These are phyloP conservation scores for Colletotrichum sp. DNA, from an alignment of 2,329 filamentous ascomycete genomes.

Conservation along the genomic window DNA sequence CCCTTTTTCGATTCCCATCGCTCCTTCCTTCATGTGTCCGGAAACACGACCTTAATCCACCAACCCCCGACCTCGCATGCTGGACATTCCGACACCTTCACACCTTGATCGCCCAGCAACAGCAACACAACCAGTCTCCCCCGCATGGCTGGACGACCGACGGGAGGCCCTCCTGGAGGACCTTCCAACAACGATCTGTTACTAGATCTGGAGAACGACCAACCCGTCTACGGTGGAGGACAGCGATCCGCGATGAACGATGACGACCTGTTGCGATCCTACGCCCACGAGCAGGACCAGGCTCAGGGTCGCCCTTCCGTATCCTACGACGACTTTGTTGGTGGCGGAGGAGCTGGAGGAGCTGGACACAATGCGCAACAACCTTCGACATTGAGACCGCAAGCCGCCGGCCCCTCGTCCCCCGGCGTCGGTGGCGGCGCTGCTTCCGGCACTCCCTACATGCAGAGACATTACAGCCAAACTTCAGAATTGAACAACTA, in stretches of 20 bases:
- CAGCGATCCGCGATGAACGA: conserved; percentile 82
- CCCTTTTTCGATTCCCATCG: conserved; percentile 6
- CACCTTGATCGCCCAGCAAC: conserved; percentile 24
- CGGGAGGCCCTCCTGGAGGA: conserved; percentile 53
- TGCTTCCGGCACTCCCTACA: conserved; percentile 46
- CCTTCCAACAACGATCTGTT: conserved; percentile 65
- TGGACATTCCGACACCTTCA: conserved; percentile 30
- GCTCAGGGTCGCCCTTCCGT: conserved; percentile 78
- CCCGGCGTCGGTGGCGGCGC: conserved; percentile 22
- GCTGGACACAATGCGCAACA: conserved; percentile 41
- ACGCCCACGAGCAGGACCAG: conserved; percentile 70
- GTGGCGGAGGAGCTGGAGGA: conserved; percentile 44
- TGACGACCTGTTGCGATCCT: conserved; percentile 78
- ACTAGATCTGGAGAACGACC: conserved; percentile 76
- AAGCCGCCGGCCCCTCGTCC: conserved; percentile 29
- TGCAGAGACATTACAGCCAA: conserved; percentile 66
- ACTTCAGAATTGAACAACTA: conserved; percentile 87
- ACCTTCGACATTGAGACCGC: conserved; percentile 44
- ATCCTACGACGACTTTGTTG: conserved; percentile 95
- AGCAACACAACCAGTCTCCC: conserved; percentile 38
- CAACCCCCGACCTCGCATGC: conserved; percentile 30
- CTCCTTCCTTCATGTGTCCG: conserved; percentile 8
- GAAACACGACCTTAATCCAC: conserved; percentile 9
- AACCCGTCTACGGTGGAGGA: conserved; percentile 75
- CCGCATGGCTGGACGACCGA: conserved; percentile 67